Conservation (phyloP, 2,329 filamentous ascomycete species). For the Aureobasidium sp. region DNA sequence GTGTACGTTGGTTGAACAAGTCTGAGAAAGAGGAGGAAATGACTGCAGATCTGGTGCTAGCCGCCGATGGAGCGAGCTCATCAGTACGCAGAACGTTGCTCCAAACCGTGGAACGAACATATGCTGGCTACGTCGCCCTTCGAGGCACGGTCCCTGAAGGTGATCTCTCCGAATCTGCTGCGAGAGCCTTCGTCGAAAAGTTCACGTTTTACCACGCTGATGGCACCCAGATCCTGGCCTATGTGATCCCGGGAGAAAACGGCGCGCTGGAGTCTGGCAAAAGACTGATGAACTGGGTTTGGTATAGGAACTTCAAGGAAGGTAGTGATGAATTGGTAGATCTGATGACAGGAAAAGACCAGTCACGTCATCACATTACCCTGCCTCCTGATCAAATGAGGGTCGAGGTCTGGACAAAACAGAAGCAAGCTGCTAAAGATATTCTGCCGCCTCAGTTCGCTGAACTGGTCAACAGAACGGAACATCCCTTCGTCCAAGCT, state of each 20-base stretch:
- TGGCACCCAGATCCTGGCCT: conserved; percentile 36
- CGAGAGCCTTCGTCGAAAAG: conserved; percentile 30
- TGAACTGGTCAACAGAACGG: conserved; percentile 36
- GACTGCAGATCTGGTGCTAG: conserved; percentile 35
- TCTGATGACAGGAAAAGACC: conserved; percentile 40
- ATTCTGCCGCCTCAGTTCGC: conserved; percentile 36
- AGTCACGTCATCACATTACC: conserved; percentile 36
- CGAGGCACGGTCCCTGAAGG: conserved; percentile 28
- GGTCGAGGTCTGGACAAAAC: conserved; percentile 34
- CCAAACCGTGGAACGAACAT: conserved; percentile 25
- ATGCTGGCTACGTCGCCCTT: conserved; percentile 29
- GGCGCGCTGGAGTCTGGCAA: conserved; percentile 34
- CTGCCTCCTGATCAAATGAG: conserved; percentile 37
- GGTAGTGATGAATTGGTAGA: conserved; percentile 33
- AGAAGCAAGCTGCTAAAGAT: conserved; percentile 28
- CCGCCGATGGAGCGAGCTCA: conserved; percentile 36
- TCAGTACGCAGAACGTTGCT: conserved; percentile 23
- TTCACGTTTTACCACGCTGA: conserved; percentile 36
- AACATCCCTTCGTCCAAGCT: conserved; percentile 40
- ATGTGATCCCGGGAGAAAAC: conserved; percentile 40
- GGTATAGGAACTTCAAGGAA: conserved; percentile 40
- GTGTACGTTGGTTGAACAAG: conserved; percentile 24
- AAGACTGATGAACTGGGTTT: conserved; percentile 43
- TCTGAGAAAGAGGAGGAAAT: conserved; percentile 20
- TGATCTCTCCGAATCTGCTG: conserved; percentile 29